A percentile compares a stretch with the other conserved stretches of the same genome.
phyloP scores from a whole-genome alignment of 345 rosid genomes.

The Arabis alpina region DNA sequence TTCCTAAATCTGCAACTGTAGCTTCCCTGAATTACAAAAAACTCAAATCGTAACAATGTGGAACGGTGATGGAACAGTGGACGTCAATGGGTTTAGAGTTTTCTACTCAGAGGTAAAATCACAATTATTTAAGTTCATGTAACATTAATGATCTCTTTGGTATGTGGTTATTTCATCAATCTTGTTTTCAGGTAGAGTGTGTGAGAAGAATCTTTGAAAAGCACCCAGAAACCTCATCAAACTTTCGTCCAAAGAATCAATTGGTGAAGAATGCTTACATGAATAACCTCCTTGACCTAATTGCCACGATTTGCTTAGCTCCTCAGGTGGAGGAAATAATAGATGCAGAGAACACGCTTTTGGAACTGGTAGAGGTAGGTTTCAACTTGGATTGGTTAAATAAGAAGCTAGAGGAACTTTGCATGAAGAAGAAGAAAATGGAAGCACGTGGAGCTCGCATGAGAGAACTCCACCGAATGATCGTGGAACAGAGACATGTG shows the following conservation, averaged over 20 bases:
- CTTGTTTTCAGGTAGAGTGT: conserved; percentile 34
- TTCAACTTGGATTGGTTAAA: conserved; percentile 44
- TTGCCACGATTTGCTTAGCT: conserved; percentile 36
- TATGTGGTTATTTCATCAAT: neutral
- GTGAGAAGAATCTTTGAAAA: conserved; percentile 42
- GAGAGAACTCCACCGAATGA: conserved; percentile 39
- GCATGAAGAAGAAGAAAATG: conserved; percentile 41
- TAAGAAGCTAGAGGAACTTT: conserved; percentile 33
- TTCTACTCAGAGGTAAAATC: conserved; percentile 34
- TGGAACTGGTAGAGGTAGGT: conserved; percentile 39
- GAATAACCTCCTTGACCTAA: conserved; percentile 37
- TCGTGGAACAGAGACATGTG: conserved; percentile 25
- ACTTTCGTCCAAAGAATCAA: conserved; percentile 37
- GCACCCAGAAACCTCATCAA: conserved; percentile 39
- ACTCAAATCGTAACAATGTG: conserved; percentile 33
- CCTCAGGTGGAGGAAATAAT: conserved; percentile 41
- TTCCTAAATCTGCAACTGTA: conserved; percentile 1
- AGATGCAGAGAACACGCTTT: conserved; percentile 30
- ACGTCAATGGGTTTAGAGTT: conserved; percentile 41
- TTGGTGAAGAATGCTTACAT: conserved; percentile 38
- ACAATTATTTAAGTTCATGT: neutral
- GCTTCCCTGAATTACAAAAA: conserved; percentile 14
- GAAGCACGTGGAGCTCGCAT: conserved; percentile 34
- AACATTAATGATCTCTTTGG: neutral
- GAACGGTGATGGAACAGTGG: conserved; percentile 46